Percentiles rank a stretch among this genome's conserved stretches.
Conservation (phyloP, 805 yeast genomes). For the Metschnikowia borealis region DNA sequence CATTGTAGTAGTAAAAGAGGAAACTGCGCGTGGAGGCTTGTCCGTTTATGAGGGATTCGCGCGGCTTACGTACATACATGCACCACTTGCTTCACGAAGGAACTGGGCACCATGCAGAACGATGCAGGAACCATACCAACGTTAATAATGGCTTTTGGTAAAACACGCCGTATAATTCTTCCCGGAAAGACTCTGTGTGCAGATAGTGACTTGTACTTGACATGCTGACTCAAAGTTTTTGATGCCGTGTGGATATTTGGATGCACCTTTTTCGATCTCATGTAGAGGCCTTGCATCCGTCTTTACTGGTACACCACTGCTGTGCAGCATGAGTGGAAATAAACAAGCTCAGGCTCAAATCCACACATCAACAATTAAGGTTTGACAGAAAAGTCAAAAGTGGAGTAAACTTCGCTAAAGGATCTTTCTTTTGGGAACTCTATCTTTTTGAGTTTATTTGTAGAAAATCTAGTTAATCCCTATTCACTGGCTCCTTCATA, state of each 20-base stretch:
- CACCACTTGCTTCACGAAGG: neutral
- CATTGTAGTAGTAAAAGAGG: slow-evolving; percentile 6
- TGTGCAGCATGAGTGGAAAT: neutral
- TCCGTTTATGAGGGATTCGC: neutral
- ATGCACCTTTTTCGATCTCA: neutral
- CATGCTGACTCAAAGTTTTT: neutral
- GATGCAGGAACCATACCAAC: neutral
- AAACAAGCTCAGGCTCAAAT: neutral
- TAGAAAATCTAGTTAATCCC: neutral
- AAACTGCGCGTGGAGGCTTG: neutral
- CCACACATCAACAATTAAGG: neutral
- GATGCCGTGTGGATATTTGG: neutral
- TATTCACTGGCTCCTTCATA: neutral
- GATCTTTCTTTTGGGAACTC: neutral
- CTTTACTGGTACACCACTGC: neutral
- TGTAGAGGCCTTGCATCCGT: neutral
- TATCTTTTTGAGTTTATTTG: neutral
- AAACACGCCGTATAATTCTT: neutral
- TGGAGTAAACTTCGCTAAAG: neutral
- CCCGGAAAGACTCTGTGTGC: neutral
- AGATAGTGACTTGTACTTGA: neutral
- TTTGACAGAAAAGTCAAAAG: too few species aligned
- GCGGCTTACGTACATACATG: neutral
- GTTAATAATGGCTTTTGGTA: neutral
- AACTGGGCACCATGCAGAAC: neutral